These are phyloP conservation scores for Coemansia aciculifera DNA, from an alignment of 192 early-diverging fungal species.

Conservation along the genomic window DNA sequence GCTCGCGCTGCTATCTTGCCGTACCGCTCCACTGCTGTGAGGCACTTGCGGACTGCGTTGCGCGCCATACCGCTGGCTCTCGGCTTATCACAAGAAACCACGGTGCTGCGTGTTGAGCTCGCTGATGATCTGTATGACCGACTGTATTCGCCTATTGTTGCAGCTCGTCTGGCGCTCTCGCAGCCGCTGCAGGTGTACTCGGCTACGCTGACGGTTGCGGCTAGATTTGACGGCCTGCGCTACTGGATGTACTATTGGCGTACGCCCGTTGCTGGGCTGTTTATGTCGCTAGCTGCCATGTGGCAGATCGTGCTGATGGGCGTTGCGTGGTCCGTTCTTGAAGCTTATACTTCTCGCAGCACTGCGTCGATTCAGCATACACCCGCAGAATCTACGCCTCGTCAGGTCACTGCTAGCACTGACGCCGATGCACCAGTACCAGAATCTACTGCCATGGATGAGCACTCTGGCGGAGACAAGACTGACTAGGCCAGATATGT, in stretches of 20 bases:
- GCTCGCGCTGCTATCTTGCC: constrained; percentile 56
- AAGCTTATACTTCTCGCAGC: constrained; percentile 24
- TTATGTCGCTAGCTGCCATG: constrained; percentile 57
- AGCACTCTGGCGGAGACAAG: not conserved
- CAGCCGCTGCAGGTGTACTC: constrained; percentile 60
- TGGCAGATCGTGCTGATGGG: constrained; percentile 55
- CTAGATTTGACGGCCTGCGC: constrained; percentile 67
- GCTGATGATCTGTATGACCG: constrained; percentile 58
- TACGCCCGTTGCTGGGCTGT: constrained; percentile 59
- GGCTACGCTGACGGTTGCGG: constrained; percentile 51
- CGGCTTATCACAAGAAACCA: constrained; percentile 50
- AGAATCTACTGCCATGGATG: not conserved
- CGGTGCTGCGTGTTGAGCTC: constrained; percentile 52
- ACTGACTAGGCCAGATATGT: not conserved
- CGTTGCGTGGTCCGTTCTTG: constrained; percentile 50
- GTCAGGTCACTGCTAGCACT: not conserved
- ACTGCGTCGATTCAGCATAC: not conserved
- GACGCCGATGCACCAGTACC: not conserved
- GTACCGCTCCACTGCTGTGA: constrained; percentile 28
- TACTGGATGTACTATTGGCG: constrained; percentile 80
- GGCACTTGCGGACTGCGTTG: constrained; percentile 16
- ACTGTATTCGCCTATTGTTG: constrained; percentile 52
- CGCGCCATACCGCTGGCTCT: constrained; percentile 54
- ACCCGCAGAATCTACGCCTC: not conserved
- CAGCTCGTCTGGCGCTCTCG: constrained; percentile 55